These are phyloP conservation scores for Podaxis sp. DNA, from an alignment of 768 basidiomycete genomes.

Conservation along the genomic window DNA sequence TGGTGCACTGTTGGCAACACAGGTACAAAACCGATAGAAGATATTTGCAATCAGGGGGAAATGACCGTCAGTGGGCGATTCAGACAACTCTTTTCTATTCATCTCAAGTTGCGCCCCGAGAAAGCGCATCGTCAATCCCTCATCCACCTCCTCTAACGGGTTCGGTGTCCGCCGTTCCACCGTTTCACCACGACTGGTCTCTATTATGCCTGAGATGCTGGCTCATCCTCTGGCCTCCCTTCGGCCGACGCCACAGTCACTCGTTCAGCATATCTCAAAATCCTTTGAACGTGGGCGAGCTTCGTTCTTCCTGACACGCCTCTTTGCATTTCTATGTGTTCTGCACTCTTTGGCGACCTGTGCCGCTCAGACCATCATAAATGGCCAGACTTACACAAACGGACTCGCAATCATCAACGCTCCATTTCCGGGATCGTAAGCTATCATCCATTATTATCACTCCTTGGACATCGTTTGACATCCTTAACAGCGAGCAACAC, in stretches of 20 bases:
- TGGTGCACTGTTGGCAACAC: background rate
- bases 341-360: slow-evolving; percentile 7
- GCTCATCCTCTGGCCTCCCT: slow-evolving; percentile 2
- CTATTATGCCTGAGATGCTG: slow-evolving; percentile 4
- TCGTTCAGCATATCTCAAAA: background rate
- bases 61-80: background rate
- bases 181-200: background rate
- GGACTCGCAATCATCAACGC: slow-evolving; percentile 38
- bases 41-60: background rate
- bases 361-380: slow-evolving; percentile 25
- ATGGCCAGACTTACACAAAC: slow-evolving; percentile 34
- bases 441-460: background rate
- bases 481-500: slow-evolving; percentile 25
- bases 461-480: background rate
- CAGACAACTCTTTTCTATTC: background rate
- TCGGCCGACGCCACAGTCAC: background rate
- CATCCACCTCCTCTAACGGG: background rate
- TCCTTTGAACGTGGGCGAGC: background rate
- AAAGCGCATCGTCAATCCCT: background rate
- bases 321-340: slow-evolving; percentile 14
- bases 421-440: slow-evolving; percentile 32
- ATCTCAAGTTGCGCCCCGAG: background rate
- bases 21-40: background rate
- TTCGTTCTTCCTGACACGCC: background rate
- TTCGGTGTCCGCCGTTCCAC: background rate